A percentile compares a stretch with the other conserved stretches of the same genome.
Evolutionary conservation across 73 alveolate species (phyloP).

Genomic region (Paramecium biaurelia): DNA sequence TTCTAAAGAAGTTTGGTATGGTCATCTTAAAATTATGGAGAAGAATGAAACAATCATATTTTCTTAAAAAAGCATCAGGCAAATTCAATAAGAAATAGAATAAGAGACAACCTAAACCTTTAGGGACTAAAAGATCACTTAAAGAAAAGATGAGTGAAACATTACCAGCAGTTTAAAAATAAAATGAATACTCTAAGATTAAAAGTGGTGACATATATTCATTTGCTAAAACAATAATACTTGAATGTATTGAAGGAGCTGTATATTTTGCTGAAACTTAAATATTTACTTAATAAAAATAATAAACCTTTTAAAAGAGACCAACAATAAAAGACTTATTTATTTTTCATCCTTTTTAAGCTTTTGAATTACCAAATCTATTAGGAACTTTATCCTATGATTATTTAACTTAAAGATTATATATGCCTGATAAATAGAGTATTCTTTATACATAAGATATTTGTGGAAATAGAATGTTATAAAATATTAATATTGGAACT

Average conservation of each 20-base stretch:
- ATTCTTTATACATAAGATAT: slow-evolving; percentile 27
- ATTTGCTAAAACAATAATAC: not conserved
- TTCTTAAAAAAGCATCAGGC: not conserved
- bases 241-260: slow-evolving; percentile 40
- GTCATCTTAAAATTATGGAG: not conserved
- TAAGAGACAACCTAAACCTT: slow-evolving; percentile 33
- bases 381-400: slow-evolving; percentile 23
- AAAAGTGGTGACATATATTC: not conserved
- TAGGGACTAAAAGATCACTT: slow-evolving; percentile 24
- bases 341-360: not conserved
- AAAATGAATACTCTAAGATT: not conserved
- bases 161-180: not conserved
- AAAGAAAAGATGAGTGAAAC: slow-evolving; percentile 23
- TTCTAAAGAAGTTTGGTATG: not conserved
- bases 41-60: not conserved
- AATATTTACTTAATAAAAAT: slow-evolving; percentile 34
- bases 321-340: slow-evolving; percentile 23
- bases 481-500: slow-evolving; percentile 12
- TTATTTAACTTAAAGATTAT: slow-evolving; percentile 4
- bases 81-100: not conserved
- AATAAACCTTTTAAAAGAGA: not conserved
- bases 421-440: slow-evolving; percentile 8
- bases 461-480: not conserved
- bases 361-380: not conserved
- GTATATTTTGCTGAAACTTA: slow-evolving; percentile 40